These are phyloP conservation scores for Saccharomycopsis malanga DNA, from an alignment of 805 yeast genomes.

Conservation along the genomic window DNA sequence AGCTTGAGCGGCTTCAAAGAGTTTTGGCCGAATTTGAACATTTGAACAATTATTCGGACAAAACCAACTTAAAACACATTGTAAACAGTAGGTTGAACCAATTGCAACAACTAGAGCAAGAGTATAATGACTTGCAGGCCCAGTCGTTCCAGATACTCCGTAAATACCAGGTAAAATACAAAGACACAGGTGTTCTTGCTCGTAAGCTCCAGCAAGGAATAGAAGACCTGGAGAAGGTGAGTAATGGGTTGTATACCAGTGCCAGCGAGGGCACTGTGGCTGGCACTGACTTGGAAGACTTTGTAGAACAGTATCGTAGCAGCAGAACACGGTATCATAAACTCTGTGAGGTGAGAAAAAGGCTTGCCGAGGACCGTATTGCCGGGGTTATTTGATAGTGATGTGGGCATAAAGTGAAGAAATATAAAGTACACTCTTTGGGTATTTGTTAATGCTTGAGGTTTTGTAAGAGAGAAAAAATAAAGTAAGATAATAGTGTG, in stretches of 20 bases:
- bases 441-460: too few species aligned
- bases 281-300: neutral
- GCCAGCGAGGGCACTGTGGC: constrained; percentile 1
- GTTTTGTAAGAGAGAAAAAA: too few species aligned
- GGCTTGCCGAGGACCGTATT: constrained; percentile 15
- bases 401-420: too few species aligned
- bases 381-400: constrained; percentile 14
- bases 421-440: too few species aligned
- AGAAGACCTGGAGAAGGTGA: constrained; percentile 6
- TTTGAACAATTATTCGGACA: constrained; percentile 5
- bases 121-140: constrained; percentile 8
- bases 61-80: neutral
- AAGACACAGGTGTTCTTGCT: constrained; percentile 11
- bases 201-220: constrained; percentile 5
- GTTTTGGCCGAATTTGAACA: constrained; percentile 6
- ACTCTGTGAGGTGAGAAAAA: constrained; percentile 8
- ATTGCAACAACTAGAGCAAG: constrained; percentile 4
- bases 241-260: constrained; percentile 6
- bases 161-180: constrained; percentile 13
- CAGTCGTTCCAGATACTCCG: constrained; percentile 8
- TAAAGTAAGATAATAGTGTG: too few species aligned
- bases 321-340: constrained; percentile 6
- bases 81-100: constrained; percentile 1
- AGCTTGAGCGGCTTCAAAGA: constrained; percentile 1
- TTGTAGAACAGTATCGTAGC: constrained; percentile 8